A percentile compares a stretch with the other conserved stretches of the same genome.
phyloP scores from a whole-genome alignment of 2,329 filamentous ascomycete species.

The Nemania diffusa region DNA sequence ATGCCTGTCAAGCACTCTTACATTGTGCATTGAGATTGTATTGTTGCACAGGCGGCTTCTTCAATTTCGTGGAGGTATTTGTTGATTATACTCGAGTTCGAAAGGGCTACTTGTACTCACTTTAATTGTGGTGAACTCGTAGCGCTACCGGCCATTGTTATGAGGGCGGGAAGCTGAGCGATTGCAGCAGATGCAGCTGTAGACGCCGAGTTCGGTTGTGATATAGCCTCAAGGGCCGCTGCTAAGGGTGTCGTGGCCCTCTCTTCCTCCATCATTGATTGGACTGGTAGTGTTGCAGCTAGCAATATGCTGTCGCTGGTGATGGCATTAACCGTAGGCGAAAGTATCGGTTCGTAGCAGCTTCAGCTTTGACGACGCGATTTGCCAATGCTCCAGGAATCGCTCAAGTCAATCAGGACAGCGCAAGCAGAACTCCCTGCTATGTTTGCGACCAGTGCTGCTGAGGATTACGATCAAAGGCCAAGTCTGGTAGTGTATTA shows the following conservation, averaged over 20 bases:
- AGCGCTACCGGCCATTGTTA: constrained; percentile 56
- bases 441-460: not conserved
- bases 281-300: constrained; percentile 40
- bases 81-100: not conserved
- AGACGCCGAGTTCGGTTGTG: constrained; percentile 61
- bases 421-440: constrained; percentile 20
- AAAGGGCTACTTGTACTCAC: constrained; percentile 52
- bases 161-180: constrained; percentile 59
- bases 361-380: constrained; percentile 38
- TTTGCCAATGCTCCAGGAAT: constrained; percentile 39
- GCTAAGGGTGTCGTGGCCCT: constrained; percentile 50
- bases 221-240: constrained; percentile 59
- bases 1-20: constrained; percentile 1
- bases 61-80: not conserved
- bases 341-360: constrained; percentile 35
- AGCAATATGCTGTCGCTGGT: constrained; percentile 39
- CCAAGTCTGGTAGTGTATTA: not conserved
- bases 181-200: constrained; percentile 56
- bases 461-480: not conserved
- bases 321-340: constrained; percentile 39
- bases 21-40: constrained; percentile 3
- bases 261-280: constrained; percentile 60
- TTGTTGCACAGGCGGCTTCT: constrained; percentile 1
- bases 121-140: constrained; percentile 58
- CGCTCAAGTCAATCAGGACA: constrained; percentile 26